These are phyloP conservation scores for Talaromyces nanjingensis DNA, from an alignment of 495 filamentous ascomycete species.

Conservation along the genomic window DNA sequence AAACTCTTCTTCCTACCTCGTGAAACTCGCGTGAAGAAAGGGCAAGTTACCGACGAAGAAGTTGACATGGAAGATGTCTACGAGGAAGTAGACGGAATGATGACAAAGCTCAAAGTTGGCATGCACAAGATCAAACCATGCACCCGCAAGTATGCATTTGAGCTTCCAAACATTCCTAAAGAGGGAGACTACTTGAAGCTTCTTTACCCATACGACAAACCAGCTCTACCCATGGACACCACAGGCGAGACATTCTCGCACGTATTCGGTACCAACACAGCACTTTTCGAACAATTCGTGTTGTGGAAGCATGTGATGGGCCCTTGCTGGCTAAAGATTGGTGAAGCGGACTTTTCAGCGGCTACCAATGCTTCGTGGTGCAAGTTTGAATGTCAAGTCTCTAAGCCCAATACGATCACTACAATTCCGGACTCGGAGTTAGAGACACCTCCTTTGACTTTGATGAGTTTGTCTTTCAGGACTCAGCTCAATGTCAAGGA, in stretches of 20 bases:
- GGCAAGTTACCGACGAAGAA: conserved; percentile 67
- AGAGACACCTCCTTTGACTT: conserved; percentile 77
- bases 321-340: conserved; percentile 90
- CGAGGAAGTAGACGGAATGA: conserved; percentile 74
- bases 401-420: conserved; percentile 65
- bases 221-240: conserved; percentile 59
- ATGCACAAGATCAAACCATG: conserved; percentile 92
- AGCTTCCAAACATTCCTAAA: conserved; percentile 77
- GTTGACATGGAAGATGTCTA: conserved; percentile 88
- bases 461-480: conserved; percentile 89
- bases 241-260: conserved; percentile 88
- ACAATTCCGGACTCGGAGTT: conserved; percentile 66
- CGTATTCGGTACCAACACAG: conserved; percentile 90
- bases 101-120: conserved; percentile 73
- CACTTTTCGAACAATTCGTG: conserved; percentile 95
- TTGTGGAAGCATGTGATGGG: conserved; percentile 98
- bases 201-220: conserved; percentile 82
- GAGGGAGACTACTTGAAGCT: conserved; percentile 90
- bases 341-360: conserved; percentile 71
- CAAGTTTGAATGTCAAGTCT: conserved; percentile 82
- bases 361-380: conserved; percentile 95
- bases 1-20: conserved; percentile 93
- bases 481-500: conserved; percentile 85
- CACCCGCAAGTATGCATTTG: conserved; percentile 91
- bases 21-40: conserved; percentile 55